Percentiles rank a stretch among this genome's conserved stretches.
phyloP scores from a whole-genome alignment of 257 asterid species.

The Nicotiana paniculata region DNA sequence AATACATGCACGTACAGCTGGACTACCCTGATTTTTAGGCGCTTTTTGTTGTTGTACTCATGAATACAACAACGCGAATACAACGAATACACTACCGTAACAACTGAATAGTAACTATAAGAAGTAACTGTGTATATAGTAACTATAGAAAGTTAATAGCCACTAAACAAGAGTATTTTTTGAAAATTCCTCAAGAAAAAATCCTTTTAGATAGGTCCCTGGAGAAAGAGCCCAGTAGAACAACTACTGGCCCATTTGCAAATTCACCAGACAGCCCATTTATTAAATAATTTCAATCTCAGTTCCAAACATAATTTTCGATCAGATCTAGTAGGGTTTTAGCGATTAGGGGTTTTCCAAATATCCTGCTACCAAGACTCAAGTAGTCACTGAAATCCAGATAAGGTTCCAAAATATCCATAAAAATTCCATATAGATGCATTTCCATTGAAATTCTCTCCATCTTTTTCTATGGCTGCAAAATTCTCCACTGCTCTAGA shows the following conservation, averaged over 20 bases:
- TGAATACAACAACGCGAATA: too few relatives aligned
- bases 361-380: background rate
- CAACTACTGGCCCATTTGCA: background rate
- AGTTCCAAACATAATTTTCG: background rate
- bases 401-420: slow-evolving; percentile 35
- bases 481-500: slow-evolving; percentile 41
- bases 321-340: background rate
- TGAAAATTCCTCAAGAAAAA: too few relatives aligned
- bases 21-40: too few relatives aligned
- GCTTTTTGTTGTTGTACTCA: too few relatives aligned
- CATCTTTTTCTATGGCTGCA: slow-evolving; percentile 49
- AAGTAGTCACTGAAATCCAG: slow-evolving; percentile 5
- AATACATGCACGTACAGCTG: too few relatives aligned
- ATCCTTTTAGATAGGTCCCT: too few relatives aligned
- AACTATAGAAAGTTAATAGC: too few relatives aligned
- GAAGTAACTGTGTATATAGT: too few relatives aligned
- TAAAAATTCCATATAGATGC: background rate
- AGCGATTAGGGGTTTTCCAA: background rate
- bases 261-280: background rate
- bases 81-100: too few relatives aligned
- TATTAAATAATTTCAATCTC: background rate
- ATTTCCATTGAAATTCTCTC: background rate
- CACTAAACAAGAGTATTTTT: too few relatives aligned
- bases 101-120: too few relatives aligned
- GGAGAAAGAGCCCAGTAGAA: background rate